Evolutionary conservation across 495 filamentous ascomycete genomes (phyloP).

Genomic region (Lasiosphaeria miniovina): DNA sequence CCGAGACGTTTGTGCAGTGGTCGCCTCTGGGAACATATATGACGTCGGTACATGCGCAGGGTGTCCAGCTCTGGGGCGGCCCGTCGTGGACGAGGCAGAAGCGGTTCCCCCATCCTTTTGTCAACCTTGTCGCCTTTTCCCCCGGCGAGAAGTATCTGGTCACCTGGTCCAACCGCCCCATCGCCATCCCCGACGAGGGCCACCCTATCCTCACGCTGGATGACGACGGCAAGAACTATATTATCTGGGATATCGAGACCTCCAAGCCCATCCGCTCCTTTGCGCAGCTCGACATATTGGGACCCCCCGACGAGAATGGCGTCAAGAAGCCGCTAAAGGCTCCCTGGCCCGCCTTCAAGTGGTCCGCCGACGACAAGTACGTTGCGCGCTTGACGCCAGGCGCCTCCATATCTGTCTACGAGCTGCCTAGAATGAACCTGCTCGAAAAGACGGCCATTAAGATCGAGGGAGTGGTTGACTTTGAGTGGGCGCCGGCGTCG

Average conservation of each 20-base stretch:
- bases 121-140: conserved; percentile 94
- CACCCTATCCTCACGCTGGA: conserved; percentile 77
- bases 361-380: conserved; percentile 96
- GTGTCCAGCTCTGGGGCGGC: conserved; percentile 96
- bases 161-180: conserved; percentile 92
- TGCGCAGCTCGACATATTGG: conserved; percentile 75
- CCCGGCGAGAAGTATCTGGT: conserved; percentile 89
- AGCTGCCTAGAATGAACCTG: conserved; percentile 86
- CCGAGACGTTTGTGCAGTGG: conserved; percentile 96
- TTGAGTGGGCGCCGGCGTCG: conserved; percentile 90
- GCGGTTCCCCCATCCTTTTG: conserved; percentile 89
- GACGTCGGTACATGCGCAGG: conserved; percentile 89
- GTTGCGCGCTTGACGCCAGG: conserved; percentile 87
- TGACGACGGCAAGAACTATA: conserved; percentile 98
- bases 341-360: conserved; percentile 98
- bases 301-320: conserved; percentile 48
- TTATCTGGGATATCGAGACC: conserved; percentile 95
- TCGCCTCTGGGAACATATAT: conserved; percentile 91
- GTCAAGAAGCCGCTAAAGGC: conserved; percentile 79
- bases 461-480: conserved; percentile 94
- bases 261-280: conserved; percentile 89
- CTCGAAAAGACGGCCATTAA: conserved; percentile 87
- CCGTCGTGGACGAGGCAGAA: conserved; percentile 82
- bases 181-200: conserved; percentile 81
- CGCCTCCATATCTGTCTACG: conserved; percentile 89